Conservation (phyloP, 1,284 basidiomycete species). For the Ganoderma sinense region DNA sequence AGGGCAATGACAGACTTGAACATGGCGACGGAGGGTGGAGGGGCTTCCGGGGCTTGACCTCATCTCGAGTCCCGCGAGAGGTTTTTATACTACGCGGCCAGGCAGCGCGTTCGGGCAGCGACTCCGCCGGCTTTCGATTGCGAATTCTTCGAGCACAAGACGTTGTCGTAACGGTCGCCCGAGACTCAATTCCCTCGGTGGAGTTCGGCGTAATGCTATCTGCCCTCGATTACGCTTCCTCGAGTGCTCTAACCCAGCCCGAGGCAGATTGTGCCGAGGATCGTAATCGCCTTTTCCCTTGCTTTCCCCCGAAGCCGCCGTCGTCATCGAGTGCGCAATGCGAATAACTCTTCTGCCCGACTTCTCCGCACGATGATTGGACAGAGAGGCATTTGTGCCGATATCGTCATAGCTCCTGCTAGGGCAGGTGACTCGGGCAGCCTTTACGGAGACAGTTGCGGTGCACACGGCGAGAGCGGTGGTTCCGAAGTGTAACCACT, state of each 20-base stretch:
- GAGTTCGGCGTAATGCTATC: background rate
- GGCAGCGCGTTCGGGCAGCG: background rate
- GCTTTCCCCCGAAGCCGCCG: background rate
- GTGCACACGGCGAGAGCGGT: background rate
- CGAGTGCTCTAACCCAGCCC: background rate
- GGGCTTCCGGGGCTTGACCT: constrained; percentile 12
- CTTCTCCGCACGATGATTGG: background rate
- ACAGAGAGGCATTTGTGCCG: background rate
- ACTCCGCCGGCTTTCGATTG: background rate
- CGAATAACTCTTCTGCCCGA: background rate
- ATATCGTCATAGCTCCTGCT: background rate
- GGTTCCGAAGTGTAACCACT: constrained; percentile 27
- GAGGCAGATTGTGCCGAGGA: background rate
- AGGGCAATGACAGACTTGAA: constrained; percentile 27
- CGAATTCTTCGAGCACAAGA: background rate
- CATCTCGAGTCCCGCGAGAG: background rate
- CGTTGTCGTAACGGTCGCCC: background rate
- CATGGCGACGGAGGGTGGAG: constrained; percentile 19
- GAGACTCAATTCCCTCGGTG: background rate
- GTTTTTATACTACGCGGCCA: constrained; percentile 17
- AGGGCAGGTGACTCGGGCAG: background rate
- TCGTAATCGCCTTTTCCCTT: background rate
- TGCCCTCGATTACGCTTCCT: background rate
- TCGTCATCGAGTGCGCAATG: constrained; percentile 4
- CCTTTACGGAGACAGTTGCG: background rate